A percentile compares a stretch with the other conserved stretches of the same genome.
Evolutionary conservation across 208 protist genomes (phyloP).

Genomic region (Angomonas deanei): DNA sequence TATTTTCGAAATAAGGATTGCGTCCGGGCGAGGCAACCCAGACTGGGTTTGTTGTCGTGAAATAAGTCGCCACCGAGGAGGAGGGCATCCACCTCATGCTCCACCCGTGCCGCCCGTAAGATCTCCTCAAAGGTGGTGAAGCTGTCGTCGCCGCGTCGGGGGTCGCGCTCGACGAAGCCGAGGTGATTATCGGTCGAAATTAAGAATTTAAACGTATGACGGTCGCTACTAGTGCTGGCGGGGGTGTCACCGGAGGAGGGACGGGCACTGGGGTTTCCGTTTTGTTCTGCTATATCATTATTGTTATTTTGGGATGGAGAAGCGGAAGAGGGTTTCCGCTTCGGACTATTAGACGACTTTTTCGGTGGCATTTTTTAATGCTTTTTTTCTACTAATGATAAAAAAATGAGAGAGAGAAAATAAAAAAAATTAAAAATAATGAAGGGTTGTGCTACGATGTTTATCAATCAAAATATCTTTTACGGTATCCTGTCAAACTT

Average conservation of each 20-base stretch:
- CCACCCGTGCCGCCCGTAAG: slow-evolving; percentile 86
- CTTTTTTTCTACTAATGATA: neutral
- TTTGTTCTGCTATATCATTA: too few species aligned
- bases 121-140: slow-evolving; percentile 98
- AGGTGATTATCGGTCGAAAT: slow-evolving; percentile 97
- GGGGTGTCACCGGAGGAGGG: neutral
- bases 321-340: too few species aligned
- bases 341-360: neutral
- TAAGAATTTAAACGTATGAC: slow-evolving; percentile 82
- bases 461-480: too few species aligned
- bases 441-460: too few species aligned
- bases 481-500: too few species aligned
- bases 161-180: slow-evolving; percentile 94
- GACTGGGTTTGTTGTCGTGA: slow-evolving; percentile 98
- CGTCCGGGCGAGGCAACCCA: slow-evolving; percentile 83
- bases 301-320: too few species aligned
- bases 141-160: slow-evolving; percentile 95
- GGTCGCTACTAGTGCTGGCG: slow-evolving; percentile 1
- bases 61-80: slow-evolving; percentile 98
- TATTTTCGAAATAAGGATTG: slow-evolving; percentile 89
- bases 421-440: too few species aligned
- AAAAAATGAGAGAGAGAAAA: neutral
- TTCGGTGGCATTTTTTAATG: neutral
- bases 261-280: neutral
- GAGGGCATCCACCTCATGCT: slow-evolving; percentile 95